Percentiles rank a stretch among this genome's conserved stretches.
Evolutionary conservation across 768 basidiomycete species (phyloP).

Genomic region (Mycena vitilis): DNA sequence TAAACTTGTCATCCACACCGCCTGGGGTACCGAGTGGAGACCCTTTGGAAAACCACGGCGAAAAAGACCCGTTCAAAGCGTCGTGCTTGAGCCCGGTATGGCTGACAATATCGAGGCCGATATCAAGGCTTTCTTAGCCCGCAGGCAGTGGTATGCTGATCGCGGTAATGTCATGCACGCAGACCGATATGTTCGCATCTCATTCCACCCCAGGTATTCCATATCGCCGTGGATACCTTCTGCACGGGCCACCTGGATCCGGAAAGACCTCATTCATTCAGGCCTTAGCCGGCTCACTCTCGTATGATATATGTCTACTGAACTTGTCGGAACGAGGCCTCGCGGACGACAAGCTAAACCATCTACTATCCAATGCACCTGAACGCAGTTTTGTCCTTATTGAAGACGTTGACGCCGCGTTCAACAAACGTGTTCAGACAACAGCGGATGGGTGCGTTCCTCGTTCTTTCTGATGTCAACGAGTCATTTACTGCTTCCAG

Average conservation of each 20-base stretch:
- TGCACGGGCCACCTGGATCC: conserved; percentile 97
- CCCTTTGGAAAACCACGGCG: conserved; percentile 93
- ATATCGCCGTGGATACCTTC: conserved; percentile 93
- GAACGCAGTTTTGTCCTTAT: conserved; percentile 95
- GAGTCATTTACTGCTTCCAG: conserved; percentile 51
- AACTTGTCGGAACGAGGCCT: conserved; percentile 97
- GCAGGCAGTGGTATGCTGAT: conserved; percentile 96
- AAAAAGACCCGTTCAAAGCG: conserved; percentile 88
- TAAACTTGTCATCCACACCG: conserved; percentile 94
- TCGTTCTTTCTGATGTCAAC: not conserved
- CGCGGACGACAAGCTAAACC: conserved; percentile 95
- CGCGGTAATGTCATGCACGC: conserved; percentile 67
- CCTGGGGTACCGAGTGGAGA: conserved; percentile 97
- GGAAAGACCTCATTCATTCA: conserved; percentile 99
- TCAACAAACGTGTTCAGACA: conserved; percentile 91
- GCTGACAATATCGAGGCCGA: conserved; percentile 87
- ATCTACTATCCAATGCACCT: conserved; percentile 91
- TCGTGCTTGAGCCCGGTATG: conserved; percentile 87
- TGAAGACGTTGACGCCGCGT: conserved; percentile 97
- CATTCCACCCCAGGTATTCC: conserved; percentile 79
- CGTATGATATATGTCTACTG: conserved; percentile 95
- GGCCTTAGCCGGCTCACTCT: conserved; percentile 90
- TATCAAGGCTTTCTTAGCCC: conserved; percentile 80
- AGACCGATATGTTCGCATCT: conserved; percentile 7
- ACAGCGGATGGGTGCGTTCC: conserved; percentile 87